Evolutionary conservation across 352 stramenopile species (phyloP).

Genomic region (Pythium grandisporangium): DNA sequence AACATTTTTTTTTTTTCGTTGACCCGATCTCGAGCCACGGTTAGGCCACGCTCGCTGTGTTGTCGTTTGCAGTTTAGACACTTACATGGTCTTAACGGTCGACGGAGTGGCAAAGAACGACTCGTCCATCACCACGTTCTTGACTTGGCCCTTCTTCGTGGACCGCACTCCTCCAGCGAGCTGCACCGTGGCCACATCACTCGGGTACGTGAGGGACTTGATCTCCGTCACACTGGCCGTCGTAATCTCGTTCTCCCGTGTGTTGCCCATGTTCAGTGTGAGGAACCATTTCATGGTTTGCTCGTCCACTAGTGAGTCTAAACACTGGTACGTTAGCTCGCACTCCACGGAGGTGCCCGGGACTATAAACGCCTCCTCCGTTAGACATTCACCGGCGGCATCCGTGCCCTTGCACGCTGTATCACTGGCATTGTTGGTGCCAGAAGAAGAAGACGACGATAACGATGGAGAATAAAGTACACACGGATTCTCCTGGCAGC

Average conservation of each 20-base stretch:
- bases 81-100: conserved; percentile 8
- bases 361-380: not conserved
- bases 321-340: conserved; percentile 49
- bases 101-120: conserved; percentile 40
- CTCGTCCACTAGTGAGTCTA: conserved; percentile 28
- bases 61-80: no score
- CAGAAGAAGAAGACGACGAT: no score
- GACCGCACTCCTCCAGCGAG: conserved; percentile 12
- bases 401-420: not conserved
- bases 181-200: conserved; percentile 16
- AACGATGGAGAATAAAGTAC: conserved; percentile 1
- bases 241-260: conserved; percentile 18
- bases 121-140: conserved; percentile 39
- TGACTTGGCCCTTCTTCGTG: conserved; percentile 23
- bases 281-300: conserved; percentile 20
- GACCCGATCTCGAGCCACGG: no score
- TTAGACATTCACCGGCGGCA: not conserved
- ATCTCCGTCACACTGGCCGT: conserved; percentile 44
- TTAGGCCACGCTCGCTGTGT: no score
- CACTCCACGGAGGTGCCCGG: conserved; percentile 8
- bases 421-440: no score
- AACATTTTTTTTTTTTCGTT: no score
- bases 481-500: conserved; percentile 3
- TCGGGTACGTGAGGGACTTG: conserved; percentile 22
- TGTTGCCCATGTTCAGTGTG: conserved; percentile 14